phyloP scores from a whole-genome alignment of 1,284 basidiomycete species.

The Trichosporon sp. region DNA sequence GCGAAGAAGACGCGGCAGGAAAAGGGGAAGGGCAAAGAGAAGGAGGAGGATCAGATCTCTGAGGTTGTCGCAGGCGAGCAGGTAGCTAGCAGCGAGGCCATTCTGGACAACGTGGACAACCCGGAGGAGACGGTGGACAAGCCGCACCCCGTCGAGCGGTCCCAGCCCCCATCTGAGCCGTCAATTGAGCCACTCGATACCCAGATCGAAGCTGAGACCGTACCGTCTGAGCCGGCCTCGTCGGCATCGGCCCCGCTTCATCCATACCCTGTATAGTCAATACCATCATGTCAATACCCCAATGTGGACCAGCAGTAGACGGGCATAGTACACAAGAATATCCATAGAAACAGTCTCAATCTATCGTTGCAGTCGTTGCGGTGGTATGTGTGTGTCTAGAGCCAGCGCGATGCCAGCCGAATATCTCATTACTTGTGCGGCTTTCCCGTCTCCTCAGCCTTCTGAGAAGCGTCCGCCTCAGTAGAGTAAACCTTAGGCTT shows the following conservation, averaged over 20 bases:
- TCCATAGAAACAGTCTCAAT: background rate
- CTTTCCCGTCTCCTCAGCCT: background rate
- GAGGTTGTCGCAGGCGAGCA: background rate
- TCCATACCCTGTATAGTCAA: background rate
- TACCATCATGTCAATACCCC: background rate
- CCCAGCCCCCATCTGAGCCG: no score
- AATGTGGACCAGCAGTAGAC: background rate
- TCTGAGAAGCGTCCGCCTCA: background rate
- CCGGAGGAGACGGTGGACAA: background rate
- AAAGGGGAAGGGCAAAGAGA: background rate
- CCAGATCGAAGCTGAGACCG: background rate
- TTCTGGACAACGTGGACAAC: background rate
- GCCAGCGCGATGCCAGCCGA: no score
- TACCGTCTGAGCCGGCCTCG: background rate
- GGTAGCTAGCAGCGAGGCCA: background rate
- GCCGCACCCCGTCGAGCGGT: background rate
- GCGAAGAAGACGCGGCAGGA: background rate
- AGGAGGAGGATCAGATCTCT: background rate
- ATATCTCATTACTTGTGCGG: no score
- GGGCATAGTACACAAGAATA: conserved; percentile 3
- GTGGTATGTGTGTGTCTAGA: background rate
- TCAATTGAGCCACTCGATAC: no score
- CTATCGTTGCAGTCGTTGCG: background rate
- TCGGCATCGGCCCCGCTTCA: background rate
- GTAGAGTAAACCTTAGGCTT: background rate